Evolutionary conservation across 2,329 filamentous ascomycete genomes (phyloP).

Genomic region (Neofusicoccum laricinum): DNA sequence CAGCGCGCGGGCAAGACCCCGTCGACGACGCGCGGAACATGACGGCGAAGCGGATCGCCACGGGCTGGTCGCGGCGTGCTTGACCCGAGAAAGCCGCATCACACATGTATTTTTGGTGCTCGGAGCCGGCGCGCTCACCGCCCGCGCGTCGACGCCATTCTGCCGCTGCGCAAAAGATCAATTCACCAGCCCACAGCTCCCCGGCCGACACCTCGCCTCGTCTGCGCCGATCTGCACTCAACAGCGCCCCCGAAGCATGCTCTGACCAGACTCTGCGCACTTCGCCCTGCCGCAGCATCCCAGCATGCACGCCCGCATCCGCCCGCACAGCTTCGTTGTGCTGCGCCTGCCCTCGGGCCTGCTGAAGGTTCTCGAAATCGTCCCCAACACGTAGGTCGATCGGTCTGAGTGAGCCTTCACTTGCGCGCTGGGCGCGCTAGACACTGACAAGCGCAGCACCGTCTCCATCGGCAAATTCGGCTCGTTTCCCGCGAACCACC

Average conservation of each 20-base stretch:
- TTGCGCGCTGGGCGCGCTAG: neutral
- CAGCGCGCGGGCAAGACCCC: too few relatives aligned
- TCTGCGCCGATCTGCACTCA: neutral
- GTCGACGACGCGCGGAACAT: too few relatives aligned
- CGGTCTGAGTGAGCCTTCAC: constrained; percentile 23
- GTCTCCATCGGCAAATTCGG: constrained; percentile 93
- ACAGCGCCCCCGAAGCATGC: neutral
- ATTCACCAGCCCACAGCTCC: neutral
- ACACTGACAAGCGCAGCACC: constrained; percentile 52
- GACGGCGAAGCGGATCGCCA: too few relatives aligned
- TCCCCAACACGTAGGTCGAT: constrained; percentile 62
- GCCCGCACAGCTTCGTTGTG: constrained; percentile 51
- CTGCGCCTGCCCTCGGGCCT: constrained; percentile 58
- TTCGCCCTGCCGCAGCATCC: neutral
- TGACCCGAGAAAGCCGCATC: too few relatives aligned
- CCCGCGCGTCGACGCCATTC: neutral
- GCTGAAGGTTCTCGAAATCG: constrained; percentile 56
- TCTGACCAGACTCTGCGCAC: neutral
- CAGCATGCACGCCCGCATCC: constrained; percentile 45
- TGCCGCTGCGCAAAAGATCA: constrained; percentile 5
- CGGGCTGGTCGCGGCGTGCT: too few relatives aligned
- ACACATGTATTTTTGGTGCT: too few relatives aligned
- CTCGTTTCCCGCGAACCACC: constrained; percentile 80
- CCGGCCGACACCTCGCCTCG: neutral
- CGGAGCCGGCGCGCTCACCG: neutral